Percentiles rank a stretch among this genome's conserved stretches.
These are phyloP conservation scores for Epichloe gansuensis DNA, from an alignment of 2,329 filamentous ascomycete species.

Conservation along the genomic window DNA sequence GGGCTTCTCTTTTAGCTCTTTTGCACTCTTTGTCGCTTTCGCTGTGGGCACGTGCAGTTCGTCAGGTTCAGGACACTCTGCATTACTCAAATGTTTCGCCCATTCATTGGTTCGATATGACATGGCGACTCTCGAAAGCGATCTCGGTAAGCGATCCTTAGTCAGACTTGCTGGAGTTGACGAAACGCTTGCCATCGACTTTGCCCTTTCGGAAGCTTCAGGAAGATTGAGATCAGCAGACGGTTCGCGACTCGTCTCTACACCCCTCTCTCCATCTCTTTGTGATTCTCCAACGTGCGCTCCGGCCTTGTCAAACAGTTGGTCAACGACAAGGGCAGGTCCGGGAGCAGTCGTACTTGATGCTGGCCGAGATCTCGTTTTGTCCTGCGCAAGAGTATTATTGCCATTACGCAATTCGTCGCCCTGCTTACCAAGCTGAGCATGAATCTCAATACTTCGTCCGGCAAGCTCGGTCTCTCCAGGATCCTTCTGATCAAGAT, in stretches of 20 bases:
- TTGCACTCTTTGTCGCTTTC: slow-evolving; percentile 6
- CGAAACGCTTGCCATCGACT: slow-evolving; percentile 28
- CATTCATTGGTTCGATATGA: slow-evolving; percentile 90
- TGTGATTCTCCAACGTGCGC: background rate
- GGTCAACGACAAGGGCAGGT: background rate
- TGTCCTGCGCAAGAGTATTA: background rate
- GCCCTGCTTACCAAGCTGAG: slow-evolving; percentile 19
- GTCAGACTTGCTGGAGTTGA: slow-evolving; percentile 38
- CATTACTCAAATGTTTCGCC: slow-evolving; percentile 75
- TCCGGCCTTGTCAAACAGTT: background rate
- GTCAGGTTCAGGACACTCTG: slow-evolving; percentile 59
- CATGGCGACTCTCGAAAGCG: slow-evolving; percentile 62
- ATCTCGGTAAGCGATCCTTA: slow-evolving; percentile 51
- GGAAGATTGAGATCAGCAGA: slow-evolving; percentile 6
- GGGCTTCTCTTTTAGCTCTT: slow-evolving; percentile 32
- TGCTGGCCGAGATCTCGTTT: background rate
- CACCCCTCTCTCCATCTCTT: background rate
- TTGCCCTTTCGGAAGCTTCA: slow-evolving; percentile 20
- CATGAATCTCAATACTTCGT: slow-evolving; percentile 26
- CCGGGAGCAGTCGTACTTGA: background rate
- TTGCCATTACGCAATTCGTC: background rate
- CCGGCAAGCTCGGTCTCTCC: slow-evolving; percentile 1
- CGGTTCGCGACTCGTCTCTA: slow-evolving; percentile 1
- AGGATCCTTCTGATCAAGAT: slow-evolving; percentile 8
- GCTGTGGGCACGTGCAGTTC: slow-evolving; percentile 35